Base-by-base conservation (phyloP, 768 basidiomycete genomes). In the Lactifluus pinguis region DNA sequence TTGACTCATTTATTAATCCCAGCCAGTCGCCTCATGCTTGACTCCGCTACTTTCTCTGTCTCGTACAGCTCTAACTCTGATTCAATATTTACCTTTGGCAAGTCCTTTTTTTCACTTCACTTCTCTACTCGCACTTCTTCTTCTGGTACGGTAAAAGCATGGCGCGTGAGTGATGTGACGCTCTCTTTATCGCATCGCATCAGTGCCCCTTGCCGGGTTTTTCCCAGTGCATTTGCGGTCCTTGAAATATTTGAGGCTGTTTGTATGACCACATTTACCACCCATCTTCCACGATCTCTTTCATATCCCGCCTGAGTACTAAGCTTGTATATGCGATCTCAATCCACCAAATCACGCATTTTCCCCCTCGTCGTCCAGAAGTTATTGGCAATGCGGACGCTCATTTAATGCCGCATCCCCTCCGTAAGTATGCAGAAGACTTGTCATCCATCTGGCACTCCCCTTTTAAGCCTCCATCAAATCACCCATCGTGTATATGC, bases 401-500 rank as follows among this genome's bases (percentile, higher is more conserved):
- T 45, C 76, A 87, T 66, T 80, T 92, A 66, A 87, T 90, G 59
- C 25, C 47, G 4, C 44, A 17, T 9, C 19, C 53, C 41, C 13
- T 50, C 25, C 14, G 7, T 53, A 10, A 21, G 47, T 34, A 53
- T 57, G 36, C n/a, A 60, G 53, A 54, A 60, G 51, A 53, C 57
- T 47, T 57, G 53, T 52, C 62, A 54, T 53, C 52, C 49, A 15
- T 55, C 38, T 59, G 19, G 15, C 32, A 39, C 14, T 57, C 52
- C 59, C 67, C 57, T 58, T 61, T 38, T 68, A 90, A 86, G 87
- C 75, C 83, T 87, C 59, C 82, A 84, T 69, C 83, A 86, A 77
- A 82, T 82, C 72, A 76, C 79, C 62, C 92, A 90, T 72, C 82
- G 83, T 57, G 81, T 92, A 39, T 89, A 93, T 75, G 83, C 86